Conservation (phyloP, 257 asterid genomes). For the Solanum pinnatisectum region DNA sequence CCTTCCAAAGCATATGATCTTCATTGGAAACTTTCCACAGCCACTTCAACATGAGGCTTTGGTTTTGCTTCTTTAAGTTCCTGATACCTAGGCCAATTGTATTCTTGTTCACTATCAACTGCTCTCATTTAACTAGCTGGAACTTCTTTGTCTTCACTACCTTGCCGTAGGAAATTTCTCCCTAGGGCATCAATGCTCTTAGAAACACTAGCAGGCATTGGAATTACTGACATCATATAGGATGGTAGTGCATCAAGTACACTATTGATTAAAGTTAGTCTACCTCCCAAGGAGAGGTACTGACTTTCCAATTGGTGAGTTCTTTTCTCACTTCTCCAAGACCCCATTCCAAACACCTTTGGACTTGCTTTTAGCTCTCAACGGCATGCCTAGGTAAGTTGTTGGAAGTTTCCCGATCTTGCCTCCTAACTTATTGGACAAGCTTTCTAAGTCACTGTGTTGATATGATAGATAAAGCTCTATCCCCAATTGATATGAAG, state of each 20-base stretch:
- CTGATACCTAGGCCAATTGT: background rate
- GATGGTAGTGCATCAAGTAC: background rate
- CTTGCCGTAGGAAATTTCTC: background rate
- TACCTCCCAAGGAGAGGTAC: background rate
- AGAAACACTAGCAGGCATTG: background rate
- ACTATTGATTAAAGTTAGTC: background rate
- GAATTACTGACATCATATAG: background rate
- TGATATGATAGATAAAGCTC: background rate
- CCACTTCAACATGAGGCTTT: background rate
- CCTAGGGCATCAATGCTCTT: background rate
- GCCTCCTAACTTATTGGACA: background rate
- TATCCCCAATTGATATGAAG: background rate
- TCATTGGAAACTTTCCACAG: background rate
- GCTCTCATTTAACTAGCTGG: background rate
- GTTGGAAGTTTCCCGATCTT: background rate
- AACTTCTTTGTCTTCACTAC: background rate
- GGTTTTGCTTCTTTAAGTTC: background rate
- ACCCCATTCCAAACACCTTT: background rate
- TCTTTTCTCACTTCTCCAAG: background rate
- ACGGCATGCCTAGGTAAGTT: background rate
- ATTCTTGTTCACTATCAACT: background rate
- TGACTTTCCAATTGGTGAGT: background rate
- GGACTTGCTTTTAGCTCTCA: background rate
- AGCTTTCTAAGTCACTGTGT: background rate
- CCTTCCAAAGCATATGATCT: background rate